Percentiles rank a stretch among this genome's conserved stretches.
These are phyloP conservation scores for Carex pumila DNA, from an alignment of 176 grass and related monocot genomes.

Conservation along the genomic window DNA sequence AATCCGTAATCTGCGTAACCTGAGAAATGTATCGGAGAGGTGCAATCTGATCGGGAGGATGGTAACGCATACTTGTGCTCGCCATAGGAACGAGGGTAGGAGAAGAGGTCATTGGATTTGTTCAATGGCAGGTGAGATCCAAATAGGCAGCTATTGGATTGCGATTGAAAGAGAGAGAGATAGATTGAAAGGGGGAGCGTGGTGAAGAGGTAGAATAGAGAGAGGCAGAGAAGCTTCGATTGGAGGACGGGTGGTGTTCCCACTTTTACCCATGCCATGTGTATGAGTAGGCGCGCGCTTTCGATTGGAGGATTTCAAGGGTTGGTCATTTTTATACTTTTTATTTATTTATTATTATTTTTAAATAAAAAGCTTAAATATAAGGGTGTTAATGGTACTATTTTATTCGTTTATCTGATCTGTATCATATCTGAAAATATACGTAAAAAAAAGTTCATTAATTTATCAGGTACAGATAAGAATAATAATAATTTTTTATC, in stretches of 20 bases:
- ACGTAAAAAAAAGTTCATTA: no score
- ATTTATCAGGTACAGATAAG: no score
- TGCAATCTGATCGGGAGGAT: constrained; percentile 36
- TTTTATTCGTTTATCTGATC: no score
- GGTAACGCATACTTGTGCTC: constrained; percentile 72
- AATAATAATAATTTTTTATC: no score
- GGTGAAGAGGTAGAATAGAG: constrained; percentile 86
- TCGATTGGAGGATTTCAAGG: neutral
- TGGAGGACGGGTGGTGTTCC: constrained; percentile 50
- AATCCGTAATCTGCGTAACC: constrained; percentile 20
- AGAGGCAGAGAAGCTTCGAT: constrained; percentile 84
- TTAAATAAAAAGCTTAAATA: no score
- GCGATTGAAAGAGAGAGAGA: constrained; percentile 66
- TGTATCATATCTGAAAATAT: no score
- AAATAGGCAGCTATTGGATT: constrained; percentile 27
- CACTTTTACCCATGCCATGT: constrained; percentile 50
- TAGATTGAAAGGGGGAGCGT: constrained; percentile 85
- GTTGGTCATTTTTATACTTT: neutral
- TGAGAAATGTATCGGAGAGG: constrained; percentile 55
- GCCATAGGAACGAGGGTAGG: constrained; percentile 58
- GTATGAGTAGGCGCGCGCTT: neutral
- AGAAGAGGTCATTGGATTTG: constrained; percentile 27
- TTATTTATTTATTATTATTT: neutral
- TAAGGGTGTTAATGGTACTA: no score
- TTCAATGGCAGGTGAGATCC: neutral